These are phyloP conservation scores for Stropharia rugosoannulata DNA, from an alignment of 768 basidiomycete genomes.

Conservation along the genomic window DNA sequence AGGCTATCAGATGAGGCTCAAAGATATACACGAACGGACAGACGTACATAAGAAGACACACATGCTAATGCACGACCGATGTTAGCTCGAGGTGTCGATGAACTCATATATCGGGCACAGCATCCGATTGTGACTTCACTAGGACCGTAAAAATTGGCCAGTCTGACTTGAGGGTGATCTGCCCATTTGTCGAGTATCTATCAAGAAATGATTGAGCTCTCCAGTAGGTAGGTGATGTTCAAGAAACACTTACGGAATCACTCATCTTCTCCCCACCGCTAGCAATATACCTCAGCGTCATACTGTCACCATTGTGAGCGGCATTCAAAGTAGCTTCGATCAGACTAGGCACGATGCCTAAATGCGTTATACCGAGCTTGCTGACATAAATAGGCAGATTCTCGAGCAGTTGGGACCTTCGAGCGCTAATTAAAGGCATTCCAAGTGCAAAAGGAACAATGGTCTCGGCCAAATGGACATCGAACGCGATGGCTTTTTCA, in stretches of 20 bases:
- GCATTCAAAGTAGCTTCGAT: slow-evolving; percentile 48
- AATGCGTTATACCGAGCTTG: slow-evolving; percentile 40
- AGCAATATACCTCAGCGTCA: slow-evolving; percentile 40
- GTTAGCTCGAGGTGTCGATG: slow-evolving; percentile 38
- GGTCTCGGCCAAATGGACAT: slow-evolving; percentile 48
- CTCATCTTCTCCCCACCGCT: slow-evolving; percentile 56
- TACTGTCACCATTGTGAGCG: slow-evolving; percentile 22
- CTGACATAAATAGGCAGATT: slow-evolving; percentile 36
- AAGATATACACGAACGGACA: neutral
- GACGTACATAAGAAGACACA: slow-evolving; percentile 32
- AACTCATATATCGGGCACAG: slow-evolving; percentile 42
- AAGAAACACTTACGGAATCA: slow-evolving; percentile 36
- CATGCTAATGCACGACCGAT: slow-evolving; percentile 42
- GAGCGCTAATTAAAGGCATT: slow-evolving; percentile 43
- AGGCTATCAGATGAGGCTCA: slow-evolving; percentile 13
- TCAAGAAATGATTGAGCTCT: neutral
- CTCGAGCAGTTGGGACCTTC: slow-evolving; percentile 43
- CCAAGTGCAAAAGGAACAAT: slow-evolving; percentile 40
- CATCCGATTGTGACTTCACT: slow-evolving; percentile 55
- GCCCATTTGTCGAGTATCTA: slow-evolving; percentile 48
- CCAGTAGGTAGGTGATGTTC: neutral
- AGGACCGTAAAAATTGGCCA: slow-evolving; percentile 54
- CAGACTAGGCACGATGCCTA: slow-evolving; percentile 52
- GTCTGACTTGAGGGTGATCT: slow-evolving; percentile 38
- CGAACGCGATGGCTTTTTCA: slow-evolving; percentile 46